Percentiles rank a stretch among this genome's conserved stretches.
Conservation (phyloP, 2,329 filamentous ascomycete genomes). For the Aspergillus novofumigatus region DNA sequence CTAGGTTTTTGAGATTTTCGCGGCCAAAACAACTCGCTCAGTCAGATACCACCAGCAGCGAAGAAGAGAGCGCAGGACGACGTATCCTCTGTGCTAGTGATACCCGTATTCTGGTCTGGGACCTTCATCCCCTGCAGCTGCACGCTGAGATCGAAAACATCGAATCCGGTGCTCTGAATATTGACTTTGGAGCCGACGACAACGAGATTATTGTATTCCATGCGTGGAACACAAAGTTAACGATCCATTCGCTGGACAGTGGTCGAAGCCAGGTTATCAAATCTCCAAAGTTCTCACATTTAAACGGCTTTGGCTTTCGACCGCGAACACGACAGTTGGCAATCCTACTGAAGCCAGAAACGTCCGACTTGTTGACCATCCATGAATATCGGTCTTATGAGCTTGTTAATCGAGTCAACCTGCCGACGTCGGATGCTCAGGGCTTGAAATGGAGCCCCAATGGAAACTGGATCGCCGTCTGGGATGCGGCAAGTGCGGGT, state of each 20-base stretch:
- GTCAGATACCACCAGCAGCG: background rate
- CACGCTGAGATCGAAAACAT: conserved; percentile 39
- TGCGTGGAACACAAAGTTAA: conserved; percentile 37
- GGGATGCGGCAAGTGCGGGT: conserved; percentile 51
- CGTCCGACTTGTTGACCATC: conserved; percentile 36
- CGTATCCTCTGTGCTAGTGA: conserved; percentile 34
- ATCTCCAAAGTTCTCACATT: conserved; percentile 35
- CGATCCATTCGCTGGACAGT: conserved; percentile 32
- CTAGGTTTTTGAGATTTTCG: conserved; percentile 31
- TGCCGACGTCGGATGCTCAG: conserved; percentile 54
- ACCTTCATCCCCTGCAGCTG: conserved; percentile 33
- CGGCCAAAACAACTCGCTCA: conserved; percentile 3
- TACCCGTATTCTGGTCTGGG: conserved; percentile 33
- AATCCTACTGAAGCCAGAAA: conserved; percentile 37
- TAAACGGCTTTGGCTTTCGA: conserved; percentile 36
- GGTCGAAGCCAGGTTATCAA: conserved; percentile 38
- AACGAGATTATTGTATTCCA: conserved; percentile 38
- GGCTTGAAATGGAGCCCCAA: conserved; percentile 58
- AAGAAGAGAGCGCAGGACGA: conserved; percentile 15
- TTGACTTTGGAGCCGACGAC: conserved; percentile 36
- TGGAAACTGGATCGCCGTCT: conserved; percentile 56
- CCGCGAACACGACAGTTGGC: conserved; percentile 39
- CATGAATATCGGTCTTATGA: conserved; percentile 35
- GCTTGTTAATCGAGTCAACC: conserved; percentile 28
- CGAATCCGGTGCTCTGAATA: conserved; percentile 31